Evolutionary conservation across 176 grass and related monocot genomes (phyloP).

Genomic region (Avena eriantha): DNA sequence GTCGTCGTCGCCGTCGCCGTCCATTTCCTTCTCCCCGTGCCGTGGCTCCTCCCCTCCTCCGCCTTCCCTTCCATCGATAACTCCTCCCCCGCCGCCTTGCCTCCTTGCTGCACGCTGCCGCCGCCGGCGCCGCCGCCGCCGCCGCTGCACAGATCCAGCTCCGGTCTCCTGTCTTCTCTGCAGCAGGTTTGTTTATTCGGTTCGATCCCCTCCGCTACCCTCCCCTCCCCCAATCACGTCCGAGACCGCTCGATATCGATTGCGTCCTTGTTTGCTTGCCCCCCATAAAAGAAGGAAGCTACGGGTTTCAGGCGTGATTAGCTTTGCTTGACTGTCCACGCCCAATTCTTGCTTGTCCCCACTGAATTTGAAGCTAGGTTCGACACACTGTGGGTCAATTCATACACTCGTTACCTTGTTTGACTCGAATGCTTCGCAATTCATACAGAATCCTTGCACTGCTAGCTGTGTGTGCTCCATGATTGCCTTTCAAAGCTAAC

Average conservation of each 20-base stretch:
- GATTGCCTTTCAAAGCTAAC: background rate
- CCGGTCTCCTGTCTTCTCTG: background rate
- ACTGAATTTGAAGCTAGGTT: background rate
- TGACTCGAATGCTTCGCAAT: background rate
- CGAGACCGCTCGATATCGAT: background rate
- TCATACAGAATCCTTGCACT: background rate
- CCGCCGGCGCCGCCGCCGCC: background rate
- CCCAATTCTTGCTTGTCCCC: background rate
- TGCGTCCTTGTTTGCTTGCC: background rate
- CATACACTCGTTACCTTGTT: background rate
- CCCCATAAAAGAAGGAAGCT: background rate
- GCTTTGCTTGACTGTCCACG: background rate
- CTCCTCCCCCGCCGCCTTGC: background rate
- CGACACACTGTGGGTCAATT: background rate
- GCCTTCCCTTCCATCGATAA: background rate
- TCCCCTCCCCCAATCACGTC: background rate
- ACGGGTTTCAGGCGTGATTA: background rate
- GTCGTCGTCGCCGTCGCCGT: background rate
- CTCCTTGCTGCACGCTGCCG: background rate
- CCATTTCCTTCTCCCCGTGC: background rate
- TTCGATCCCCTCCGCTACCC: background rate
- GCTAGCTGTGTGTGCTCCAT: background rate
- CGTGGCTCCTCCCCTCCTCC: background rate
- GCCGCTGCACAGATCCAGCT: background rate
- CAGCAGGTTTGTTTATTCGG: background rate